Base-by-base conservation (phyloP, 2,329 filamentous ascomycete species). In the Colletotrichum eleusines region DNA sequence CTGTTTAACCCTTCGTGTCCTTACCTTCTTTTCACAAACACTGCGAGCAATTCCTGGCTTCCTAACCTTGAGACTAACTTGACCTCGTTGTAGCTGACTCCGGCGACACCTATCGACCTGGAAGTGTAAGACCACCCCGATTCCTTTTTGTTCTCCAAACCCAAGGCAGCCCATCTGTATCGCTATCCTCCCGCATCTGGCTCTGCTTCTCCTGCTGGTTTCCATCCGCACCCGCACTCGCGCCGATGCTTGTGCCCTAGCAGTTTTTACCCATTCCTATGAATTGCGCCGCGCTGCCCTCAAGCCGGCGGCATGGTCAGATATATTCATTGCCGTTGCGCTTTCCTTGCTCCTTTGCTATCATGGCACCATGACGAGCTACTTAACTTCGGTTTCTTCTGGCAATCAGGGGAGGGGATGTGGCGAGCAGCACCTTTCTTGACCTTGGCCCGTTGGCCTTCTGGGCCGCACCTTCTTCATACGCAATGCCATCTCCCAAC, bases 81-180 rank as follows among this genome's bases (percentile, higher is more conserved):
- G 77, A 46, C 44, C 48, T 57, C 28, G 14, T 60, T 59, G n/a
- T 80, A 89, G 88, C 88, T 80, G 88, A 89, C 77, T 85, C 86
- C 76, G 86, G 86, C 81, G 87, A 90, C 77, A 89, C 82, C 74
- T 90, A 89, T 80, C 87, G 88, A 80, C 86, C 87, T 77, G 88
- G 87, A 81, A 87, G 86, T 86, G 74, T 69, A 48, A 44, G 53
- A 40, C 64, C 44, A 67, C 64, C 63, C 66, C 33, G 31, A 38
- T 58, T 46, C 50, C 50, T 57, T 57, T n/a, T 51, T n/a, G 33
- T 55, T 55, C 16, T 26, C 28, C 46, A 23, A 55, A 42, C 16
- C 40, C 61, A 44, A 63, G 55, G 48, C 33, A 35, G 28, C 58
- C 58, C 20, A 35, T 46, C 28, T n/a, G 42, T 18, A 6, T 61